These are phyloP conservation scores for Kazachstania sp. DNA, from an alignment of 1,139 yeast genomes.

Conservation along the genomic window DNA sequence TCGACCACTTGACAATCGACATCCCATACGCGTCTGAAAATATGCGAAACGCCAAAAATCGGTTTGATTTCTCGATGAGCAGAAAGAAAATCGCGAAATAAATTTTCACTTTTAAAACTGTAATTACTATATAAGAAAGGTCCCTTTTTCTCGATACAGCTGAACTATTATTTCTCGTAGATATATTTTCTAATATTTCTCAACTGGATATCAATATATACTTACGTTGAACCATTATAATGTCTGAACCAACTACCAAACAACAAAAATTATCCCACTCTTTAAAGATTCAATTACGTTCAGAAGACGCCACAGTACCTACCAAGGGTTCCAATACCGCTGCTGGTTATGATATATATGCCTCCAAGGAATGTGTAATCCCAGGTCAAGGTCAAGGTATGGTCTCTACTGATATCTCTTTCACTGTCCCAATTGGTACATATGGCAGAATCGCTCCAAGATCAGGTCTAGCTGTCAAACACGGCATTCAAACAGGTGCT, in stretches of 20 bases:
- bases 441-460: slow-evolving; percentile 97
- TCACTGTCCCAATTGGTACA: slow-evolving; percentile 85
- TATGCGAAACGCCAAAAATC: too few species aligned
- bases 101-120: too few species aligned
- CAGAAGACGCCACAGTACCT: slow-evolving; percentile 73
- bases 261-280: slow-evolving; percentile 31
- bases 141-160: too few species aligned
- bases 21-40: too few species aligned
- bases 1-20: too few species aligned
- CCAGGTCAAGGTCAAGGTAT: slow-evolving; percentile 84
- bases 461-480: slow-evolving; percentile 89
- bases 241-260: slow-evolving; percentile 14
- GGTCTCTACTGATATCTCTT: slow-evolving; percentile 75
- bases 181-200: too few species aligned
- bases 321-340: slow-evolving; percentile 86
- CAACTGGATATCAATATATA: background rate
- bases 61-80: too few species aligned
- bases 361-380: slow-evolving; percentile 57
- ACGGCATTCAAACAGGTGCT: slow-evolving; percentile 94
- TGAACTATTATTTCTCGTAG: too few species aligned
- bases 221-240: background rate
- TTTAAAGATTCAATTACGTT: slow-evolving; percentile 65
- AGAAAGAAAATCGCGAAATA: too few species aligned
- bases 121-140: too few species aligned
- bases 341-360: slow-evolving; percentile 89